Evolutionary conservation across 148 eudicot genomes (phyloP).

Genomic region (Chenopodium suecicum): DNA sequence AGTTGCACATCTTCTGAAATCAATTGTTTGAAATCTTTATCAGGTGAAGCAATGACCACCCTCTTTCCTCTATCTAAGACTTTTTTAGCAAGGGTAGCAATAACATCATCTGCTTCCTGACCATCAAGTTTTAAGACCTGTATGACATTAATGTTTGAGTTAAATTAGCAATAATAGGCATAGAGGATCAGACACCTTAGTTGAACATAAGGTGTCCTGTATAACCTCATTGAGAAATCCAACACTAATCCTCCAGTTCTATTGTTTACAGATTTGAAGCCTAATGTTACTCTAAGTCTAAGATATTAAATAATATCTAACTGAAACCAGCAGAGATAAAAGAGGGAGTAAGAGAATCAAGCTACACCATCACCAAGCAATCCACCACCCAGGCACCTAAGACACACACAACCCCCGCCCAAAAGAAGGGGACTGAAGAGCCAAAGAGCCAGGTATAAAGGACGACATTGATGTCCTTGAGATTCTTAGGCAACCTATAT

Average conservation of each 20-base stretch:
- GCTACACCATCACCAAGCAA: neutral
- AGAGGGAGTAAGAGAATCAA: neutral
- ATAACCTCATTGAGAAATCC: neutral
- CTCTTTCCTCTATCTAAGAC: constrained; percentile 49
- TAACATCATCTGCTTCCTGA: constrained; percentile 93
- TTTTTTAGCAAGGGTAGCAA: constrained; percentile 76
- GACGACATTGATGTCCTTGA: neutral
- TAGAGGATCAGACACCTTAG: neutral
- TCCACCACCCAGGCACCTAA: neutral
- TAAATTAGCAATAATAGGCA: neutral
- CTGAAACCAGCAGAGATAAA: neutral
- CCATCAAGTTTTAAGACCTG: constrained; percentile 78
- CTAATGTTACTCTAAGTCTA: neutral
- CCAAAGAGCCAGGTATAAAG: neutral
- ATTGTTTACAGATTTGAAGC: neutral
- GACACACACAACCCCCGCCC: neutral
- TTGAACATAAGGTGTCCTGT: neutral
- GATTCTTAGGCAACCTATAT: neutral
- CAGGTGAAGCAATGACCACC: constrained; percentile 92
- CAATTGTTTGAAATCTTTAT: constrained; percentile 97
- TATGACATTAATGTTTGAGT: neutral
- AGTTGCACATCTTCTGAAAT: constrained; percentile 92
- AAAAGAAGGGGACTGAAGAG: neutral
- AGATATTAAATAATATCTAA: neutral
- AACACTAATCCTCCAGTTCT: neutral